Evolutionary conservation across 2,329 filamentous ascomycete genomes (phyloP).

Genomic region (Shiraia bambusicola): DNA sequence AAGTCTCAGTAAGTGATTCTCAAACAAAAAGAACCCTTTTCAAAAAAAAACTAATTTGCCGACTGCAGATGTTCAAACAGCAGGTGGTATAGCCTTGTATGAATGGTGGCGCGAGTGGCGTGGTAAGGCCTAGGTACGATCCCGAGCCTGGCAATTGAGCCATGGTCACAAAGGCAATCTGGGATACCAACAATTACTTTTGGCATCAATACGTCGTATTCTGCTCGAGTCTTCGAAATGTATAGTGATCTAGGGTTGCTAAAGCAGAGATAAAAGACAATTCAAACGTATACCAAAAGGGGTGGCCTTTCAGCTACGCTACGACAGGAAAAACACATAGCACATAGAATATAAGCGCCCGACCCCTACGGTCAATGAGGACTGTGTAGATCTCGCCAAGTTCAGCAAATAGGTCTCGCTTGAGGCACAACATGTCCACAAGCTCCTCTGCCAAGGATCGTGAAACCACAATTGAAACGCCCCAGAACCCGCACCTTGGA

Average conservation of each 20-base stretch:
- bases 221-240: too few relatives aligned
- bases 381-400: neutral
- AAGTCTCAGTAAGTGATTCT: constrained; percentile 46
- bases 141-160: too few relatives aligned
- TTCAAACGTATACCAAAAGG: too few relatives aligned
- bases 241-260: too few relatives aligned
- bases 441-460: constrained; percentile 16
- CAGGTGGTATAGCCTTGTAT: constrained; percentile 53
- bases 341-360: neutral
- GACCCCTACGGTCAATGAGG: neutral
- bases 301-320: too few relatives aligned
- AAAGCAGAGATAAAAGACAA: too few relatives aligned
- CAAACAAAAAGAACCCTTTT: neutral
- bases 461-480: constrained; percentile 23
- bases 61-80: constrained; percentile 53
- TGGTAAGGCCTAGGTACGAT: constrained; percentile 3
- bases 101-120: constrained; percentile 53
- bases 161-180: too few relatives aligned
- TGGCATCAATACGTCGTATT: too few relatives aligned
- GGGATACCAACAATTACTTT: too few relatives aligned
- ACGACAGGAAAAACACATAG: neutral
- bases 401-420: constrained; percentile 1
- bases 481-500: constrained; percentile 9
- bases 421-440: constrained; percentile 15
- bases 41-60: neutral